Conservation (phyloP, 1,139 yeast species). For the Candida labiduridarum region DNA sequence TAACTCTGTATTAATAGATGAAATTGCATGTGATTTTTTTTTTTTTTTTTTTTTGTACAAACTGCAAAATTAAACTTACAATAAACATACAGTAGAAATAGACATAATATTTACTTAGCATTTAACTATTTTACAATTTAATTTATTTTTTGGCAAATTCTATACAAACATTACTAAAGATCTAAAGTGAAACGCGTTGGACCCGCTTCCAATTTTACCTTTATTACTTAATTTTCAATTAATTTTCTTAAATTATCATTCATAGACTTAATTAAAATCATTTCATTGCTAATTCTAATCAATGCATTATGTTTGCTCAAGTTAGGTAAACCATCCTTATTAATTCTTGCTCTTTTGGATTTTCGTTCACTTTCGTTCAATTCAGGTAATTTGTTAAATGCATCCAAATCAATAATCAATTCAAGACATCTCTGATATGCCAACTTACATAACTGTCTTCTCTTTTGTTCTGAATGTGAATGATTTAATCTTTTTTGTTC, state of each 20-base stretch:
- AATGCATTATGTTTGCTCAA: slow-evolving; percentile 50
- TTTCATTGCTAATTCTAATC: slow-evolving; percentile 45
- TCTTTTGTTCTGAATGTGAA: slow-evolving; percentile 72
- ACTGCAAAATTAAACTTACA: neutral
- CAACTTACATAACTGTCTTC: slow-evolving; percentile 70
- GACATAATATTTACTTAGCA: no score
- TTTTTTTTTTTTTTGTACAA: neutral
- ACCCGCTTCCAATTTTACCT: neutral
- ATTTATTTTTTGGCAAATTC: no score
- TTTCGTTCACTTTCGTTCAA: slow-evolving; percentile 28
- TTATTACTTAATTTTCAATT: slow-evolving; percentile 4
- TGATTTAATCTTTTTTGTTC: slow-evolving; percentile 76
- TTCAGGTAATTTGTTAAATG: slow-evolving; percentile 36
- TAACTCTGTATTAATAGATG: neutral
- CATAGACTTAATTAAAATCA: slow-evolving; percentile 34
- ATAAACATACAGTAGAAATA: no score
- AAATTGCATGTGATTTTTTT: neutral
- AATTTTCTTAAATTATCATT: slow-evolving; percentile 36
- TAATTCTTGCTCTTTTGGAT: slow-evolving; percentile 44
- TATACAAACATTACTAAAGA: neutral
- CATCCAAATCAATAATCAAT: slow-evolving; percentile 44
- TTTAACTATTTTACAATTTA: no score
- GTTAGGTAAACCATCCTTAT: slow-evolving; percentile 51
- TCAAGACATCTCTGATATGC: slow-evolving; percentile 57
- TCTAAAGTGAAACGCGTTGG: neutral